Base-by-base conservation (phyloP, 2,329 filamentous ascomycete genomes). In the Tolypocladium album region DNA sequence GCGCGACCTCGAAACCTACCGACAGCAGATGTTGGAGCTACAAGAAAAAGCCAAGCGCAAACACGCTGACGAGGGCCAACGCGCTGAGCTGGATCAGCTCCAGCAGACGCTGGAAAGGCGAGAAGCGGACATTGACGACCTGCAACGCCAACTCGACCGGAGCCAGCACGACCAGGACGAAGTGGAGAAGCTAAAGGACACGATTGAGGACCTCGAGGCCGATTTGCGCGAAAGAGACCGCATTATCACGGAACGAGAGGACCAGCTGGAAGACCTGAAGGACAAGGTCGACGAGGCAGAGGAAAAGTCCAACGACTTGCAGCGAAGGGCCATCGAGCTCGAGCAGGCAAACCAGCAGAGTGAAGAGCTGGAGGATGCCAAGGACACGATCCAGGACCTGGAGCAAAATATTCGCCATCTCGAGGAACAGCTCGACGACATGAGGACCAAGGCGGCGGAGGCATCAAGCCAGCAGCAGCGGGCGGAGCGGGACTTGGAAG, bases 1-100 rank as follows among this genome's bases (percentile, higher is more conserved):
- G 76, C 87, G 86, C 64, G 91, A 97, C 62, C 81, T 97, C 3
- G 92, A 96, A 69, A 82, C 82, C 61, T 96, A 95, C 71, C 85
- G 88, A 59, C 81, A 88, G 67, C 90, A 96, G 70, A 85, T 97
- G 64, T 76, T 87, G 60, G 90, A 95, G 63, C 84, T 96, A 62
- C 89, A 92, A 63, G 89, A 95, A 62, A 89, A 88, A 68, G 82
- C 90, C 59, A 91, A 90, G 73, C 84, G 84, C 67, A 88, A 88
- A 67, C 86, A 91, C 64, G 83, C 83, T 13, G 87, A 92, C 67
- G 86, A 91, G 64, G 84, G 80, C 61, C 82, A 90, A 65, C 85
- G 84, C 57, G 77, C 76, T 31, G 85, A 87, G 67, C 70, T 85
- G 45, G 81, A 86, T 40, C 77, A 78, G 55, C 71, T 92, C 38